Conservation (phyloP, 1,139 yeast genomes). For the Yamadazyma membranifaciens region DNA sequence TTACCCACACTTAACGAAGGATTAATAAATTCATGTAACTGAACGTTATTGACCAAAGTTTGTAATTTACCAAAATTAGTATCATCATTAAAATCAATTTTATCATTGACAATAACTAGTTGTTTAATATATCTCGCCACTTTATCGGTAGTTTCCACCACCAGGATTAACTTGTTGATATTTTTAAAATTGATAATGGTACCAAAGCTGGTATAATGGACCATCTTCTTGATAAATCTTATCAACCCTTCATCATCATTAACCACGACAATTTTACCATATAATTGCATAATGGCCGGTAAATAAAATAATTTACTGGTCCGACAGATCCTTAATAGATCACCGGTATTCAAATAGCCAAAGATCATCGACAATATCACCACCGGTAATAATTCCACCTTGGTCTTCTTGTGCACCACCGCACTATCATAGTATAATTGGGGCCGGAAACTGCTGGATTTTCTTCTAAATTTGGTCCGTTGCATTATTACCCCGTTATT, state of each 20-base stretch:
- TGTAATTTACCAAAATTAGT: background rate
- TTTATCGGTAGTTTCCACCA: slow-evolving; percentile 5
- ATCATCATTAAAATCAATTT: slow-evolving; percentile 5
- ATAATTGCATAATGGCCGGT: slow-evolving; percentile 15
- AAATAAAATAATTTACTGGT: slow-evolving; percentile 14
- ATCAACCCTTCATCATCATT: slow-evolving; percentile 7
- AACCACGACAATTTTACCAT: slow-evolving; percentile 11
- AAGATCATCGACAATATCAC: slow-evolving; percentile 10
- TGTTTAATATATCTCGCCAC: slow-evolving; percentile 5
- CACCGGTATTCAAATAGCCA: slow-evolving; percentile 8
- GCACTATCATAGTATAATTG: slow-evolving; percentile 12
- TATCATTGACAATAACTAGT: slow-evolving; percentile 5
- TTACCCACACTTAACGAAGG: slow-evolving; percentile 4
- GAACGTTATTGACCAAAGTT: background rate
- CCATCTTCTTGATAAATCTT: slow-evolving; percentile 4
- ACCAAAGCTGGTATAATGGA: slow-evolving; percentile 3
- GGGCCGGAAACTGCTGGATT: slow-evolving; percentile 16
- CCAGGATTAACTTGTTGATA: slow-evolving; percentile 3
- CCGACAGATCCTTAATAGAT: slow-evolving; percentile 11
- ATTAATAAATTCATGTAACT: slow-evolving; percentile 5
- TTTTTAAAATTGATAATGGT: slow-evolving; percentile 8
- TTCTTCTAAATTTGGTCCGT: slow-evolving; percentile 6
- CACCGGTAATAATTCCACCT: slow-evolving; percentile 13
- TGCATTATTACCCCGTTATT: too few species aligned
- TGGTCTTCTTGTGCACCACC: slow-evolving; percentile 2